Percentiles rank a stretch among this genome's conserved stretches.
Conservation (phyloP, 1,284 basidiomycete species). For the Kwoniella shivajii region DNA sequence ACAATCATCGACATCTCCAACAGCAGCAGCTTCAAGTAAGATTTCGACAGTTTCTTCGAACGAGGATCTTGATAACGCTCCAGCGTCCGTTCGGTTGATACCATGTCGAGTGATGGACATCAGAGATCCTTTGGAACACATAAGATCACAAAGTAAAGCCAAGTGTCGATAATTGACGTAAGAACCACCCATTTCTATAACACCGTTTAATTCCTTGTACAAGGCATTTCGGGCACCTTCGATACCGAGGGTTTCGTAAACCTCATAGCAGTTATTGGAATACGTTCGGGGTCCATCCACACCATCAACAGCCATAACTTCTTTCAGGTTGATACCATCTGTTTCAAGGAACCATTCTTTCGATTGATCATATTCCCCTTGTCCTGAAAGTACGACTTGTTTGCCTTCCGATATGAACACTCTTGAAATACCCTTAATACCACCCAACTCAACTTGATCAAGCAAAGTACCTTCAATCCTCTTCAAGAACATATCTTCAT, state of each 20-base stretch:
- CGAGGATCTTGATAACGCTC: slow-evolving; percentile 95
- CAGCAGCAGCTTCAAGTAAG: slow-evolving; percentile 95
- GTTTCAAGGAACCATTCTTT: slow-evolving; percentile 98
- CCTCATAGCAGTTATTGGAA: slow-evolving; percentile 96
- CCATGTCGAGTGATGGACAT: slow-evolving; percentile 99
- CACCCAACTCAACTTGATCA: slow-evolving; percentile 91
- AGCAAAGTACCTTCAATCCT: slow-evolving; percentile 96
- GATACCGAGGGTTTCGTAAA: slow-evolving; percentile 96
- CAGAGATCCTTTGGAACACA: slow-evolving; percentile 93
- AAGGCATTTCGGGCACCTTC: slow-evolving; percentile 94
- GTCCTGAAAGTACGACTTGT: slow-evolving; percentile 65
- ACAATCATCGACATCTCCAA: slow-evolving; percentile 97
- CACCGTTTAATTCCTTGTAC: slow-evolving; percentile 86
- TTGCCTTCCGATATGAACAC: slow-evolving; percentile 94
- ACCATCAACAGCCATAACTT: slow-evolving; percentile 91
- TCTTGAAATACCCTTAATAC: slow-evolving; percentile 86
- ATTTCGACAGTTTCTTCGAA: slow-evolving; percentile 99
- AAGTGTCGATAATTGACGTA: slow-evolving; percentile 99
- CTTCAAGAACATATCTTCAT: slow-evolving; percentile 96
- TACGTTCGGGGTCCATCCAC: slow-evolving; percentile 91
- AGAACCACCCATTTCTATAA: slow-evolving; percentile 99
- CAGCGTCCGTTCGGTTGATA: slow-evolving; percentile 96
- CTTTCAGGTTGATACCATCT: slow-evolving; percentile 91
- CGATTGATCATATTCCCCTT: slow-evolving; percentile 59
- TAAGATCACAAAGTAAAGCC: slow-evolving; percentile 92